A percentile compares a stretch with the other conserved stretches of the same genome.
Conservation (phyloP, 257 asterid genomes). For the Nicotiana obtusifolia region DNA sequence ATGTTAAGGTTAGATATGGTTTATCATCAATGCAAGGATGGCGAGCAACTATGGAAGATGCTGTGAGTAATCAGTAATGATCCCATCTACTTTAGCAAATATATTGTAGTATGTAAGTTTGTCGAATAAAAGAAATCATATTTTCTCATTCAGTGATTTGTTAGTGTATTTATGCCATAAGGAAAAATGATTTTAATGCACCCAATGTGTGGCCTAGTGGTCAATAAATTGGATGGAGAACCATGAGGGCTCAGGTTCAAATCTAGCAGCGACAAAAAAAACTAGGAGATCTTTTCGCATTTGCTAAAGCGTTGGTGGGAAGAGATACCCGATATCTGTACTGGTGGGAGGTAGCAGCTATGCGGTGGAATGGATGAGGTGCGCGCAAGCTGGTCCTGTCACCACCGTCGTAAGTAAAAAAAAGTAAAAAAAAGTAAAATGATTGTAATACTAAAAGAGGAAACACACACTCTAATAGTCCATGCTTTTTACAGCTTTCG, state of each 20-base stretch:
- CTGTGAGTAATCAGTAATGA: constrained; percentile 46
- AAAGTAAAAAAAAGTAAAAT: background rate
- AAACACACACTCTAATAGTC: background rate
- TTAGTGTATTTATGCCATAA: background rate
- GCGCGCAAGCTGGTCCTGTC: no score
- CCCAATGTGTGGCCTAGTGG: no score
- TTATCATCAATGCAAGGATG: constrained; percentile 97
- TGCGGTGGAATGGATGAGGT: no score
- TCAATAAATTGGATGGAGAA: no score
- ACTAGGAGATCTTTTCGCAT: no score
- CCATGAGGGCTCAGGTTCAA: no score
- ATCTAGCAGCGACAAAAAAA: no score
- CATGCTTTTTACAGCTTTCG: background rate
- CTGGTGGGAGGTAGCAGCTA: no score
- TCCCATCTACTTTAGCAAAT: background rate
- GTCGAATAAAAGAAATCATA: background rate
- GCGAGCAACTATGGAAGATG: constrained; percentile 99
- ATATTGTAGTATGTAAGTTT: background rate
- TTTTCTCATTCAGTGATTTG: background rate
- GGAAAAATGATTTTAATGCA: background rate
- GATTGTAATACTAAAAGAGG: background rate
- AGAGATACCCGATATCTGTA: no score
- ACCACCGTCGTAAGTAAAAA: no score
- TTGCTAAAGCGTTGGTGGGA: no score
- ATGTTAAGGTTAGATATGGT: constrained; percentile 62